A percentile compares a stretch with the other conserved stretches of the same genome.
Conservation (phyloP, 805 yeast species). For the Candida loeiensis region DNA sequence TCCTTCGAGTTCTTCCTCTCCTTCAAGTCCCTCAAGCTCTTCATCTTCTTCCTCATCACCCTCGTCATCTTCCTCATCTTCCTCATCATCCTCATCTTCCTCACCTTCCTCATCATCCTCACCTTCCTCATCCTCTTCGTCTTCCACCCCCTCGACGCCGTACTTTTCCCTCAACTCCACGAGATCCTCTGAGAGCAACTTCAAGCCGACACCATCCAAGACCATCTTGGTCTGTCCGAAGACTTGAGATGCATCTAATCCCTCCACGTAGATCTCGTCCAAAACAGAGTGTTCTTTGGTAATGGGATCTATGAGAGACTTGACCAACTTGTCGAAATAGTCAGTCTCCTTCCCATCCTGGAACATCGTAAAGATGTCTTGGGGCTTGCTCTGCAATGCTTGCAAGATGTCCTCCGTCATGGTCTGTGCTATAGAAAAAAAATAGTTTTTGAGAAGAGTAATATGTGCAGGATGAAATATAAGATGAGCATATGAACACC, state of each 20-base stretch:
- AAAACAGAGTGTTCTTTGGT: conserved; percentile 55
- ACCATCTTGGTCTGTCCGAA: conserved; percentile 92
- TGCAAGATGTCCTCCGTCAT: conserved; percentile 23
- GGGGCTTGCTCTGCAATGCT: conserved; percentile 21
- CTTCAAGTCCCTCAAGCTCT: conserved; percentile 18
- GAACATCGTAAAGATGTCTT: conserved; percentile 21
- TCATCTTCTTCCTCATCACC: conserved; percentile 7
- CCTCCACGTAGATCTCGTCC: conserved; percentile 80
- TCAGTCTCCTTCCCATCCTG: conserved; percentile 11
- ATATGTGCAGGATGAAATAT: conserved; percentile 1
- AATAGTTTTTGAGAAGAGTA: conserved; percentile 5
- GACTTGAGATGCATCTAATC: conserved; percentile 84
- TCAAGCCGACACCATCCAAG: conserved; percentile 71
- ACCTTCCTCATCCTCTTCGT: conserved; percentile 16
- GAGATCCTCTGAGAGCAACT: conserved; percentile 53
- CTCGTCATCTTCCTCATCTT: conserved; percentile 18
- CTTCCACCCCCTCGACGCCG: conserved; percentile 15
- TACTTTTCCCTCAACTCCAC: conserved; percentile 42
- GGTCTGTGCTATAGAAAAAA: conserved; percentile 1
- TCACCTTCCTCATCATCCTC: conserved; percentile 15
- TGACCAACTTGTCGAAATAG: conserved; percentile 36
- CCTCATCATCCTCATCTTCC: conserved; percentile 10
- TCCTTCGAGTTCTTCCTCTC: conserved; percentile 23
- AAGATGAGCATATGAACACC: conserved; percentile 1
- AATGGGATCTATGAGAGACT: conserved; percentile 56